These are phyloP conservation scores for Colletotrichum phormii DNA, from an alignment of 2,329 filamentous ascomycete genomes.

Conservation along the genomic window DNA sequence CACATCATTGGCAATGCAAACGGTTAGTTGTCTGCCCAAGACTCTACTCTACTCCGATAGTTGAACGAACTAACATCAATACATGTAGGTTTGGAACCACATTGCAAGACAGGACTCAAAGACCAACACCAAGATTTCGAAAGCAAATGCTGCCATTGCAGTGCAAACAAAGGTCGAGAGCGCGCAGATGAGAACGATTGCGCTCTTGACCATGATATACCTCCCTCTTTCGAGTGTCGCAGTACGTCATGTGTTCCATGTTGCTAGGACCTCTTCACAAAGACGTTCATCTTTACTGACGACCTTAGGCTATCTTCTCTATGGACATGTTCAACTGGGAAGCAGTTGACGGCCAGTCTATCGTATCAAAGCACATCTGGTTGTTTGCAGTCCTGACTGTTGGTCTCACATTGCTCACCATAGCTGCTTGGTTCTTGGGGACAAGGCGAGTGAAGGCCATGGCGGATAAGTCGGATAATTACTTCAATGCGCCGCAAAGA, in stretches of 20 bases:
- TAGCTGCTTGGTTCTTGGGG: constrained; percentile 18
- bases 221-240: constrained; percentile 43
- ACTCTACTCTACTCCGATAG: not conserved
- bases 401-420: constrained; percentile 37
- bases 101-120: constrained; percentile 42
- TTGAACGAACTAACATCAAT: not conserved
- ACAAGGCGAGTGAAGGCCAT: not conserved
- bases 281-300: not conserved
- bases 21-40: constrained; percentile 32
- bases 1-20: constrained; percentile 43
- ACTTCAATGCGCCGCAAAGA: not conserved
- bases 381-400: constrained; percentile 39
- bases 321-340: constrained; percentile 44
- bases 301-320: constrained; percentile 42
- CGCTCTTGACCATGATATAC: constrained; percentile 45
- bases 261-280: not conserved
- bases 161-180: constrained; percentile 41
- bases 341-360: constrained; percentile 35
- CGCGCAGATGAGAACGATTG: constrained; percentile 45
- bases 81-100: constrained; percentile 42
- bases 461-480: not conserved
- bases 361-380: constrained; percentile 43
- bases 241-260: constrained; percentile 32
- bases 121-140: constrained; percentile 41
- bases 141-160: constrained; percentile 40